Evolutionary conservation across 2,329 filamentous ascomycete species (phyloP).

Genomic region (Tympanopsis confertula): DNA sequence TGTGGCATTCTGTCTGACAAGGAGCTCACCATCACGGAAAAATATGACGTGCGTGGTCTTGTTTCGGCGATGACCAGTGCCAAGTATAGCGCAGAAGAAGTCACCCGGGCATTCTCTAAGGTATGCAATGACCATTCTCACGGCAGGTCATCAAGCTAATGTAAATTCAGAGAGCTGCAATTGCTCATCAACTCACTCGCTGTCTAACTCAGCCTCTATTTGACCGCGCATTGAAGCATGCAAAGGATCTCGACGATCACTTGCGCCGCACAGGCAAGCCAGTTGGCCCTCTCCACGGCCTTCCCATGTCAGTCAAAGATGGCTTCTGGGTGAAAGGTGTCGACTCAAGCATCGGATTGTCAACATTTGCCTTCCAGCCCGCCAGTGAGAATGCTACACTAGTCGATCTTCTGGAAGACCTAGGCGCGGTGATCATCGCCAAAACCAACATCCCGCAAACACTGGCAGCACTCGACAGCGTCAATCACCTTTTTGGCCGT

Average conservation of each 20-base stretch:
- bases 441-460: slow-evolving; percentile 44
- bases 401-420: slow-evolving; percentile 25
- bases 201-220: slow-evolving; percentile 34
- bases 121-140: too few relatives aligned
- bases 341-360: slow-evolving; percentile 9
- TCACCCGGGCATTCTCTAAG: slow-evolving; percentile 28
- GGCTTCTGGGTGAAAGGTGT: slow-evolving; percentile 9
- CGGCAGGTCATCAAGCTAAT: too few relatives aligned
- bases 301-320: slow-evolving; percentile 42
- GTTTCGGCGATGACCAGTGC: neutral
- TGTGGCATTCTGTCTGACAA: neutral
- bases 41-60: neutral
- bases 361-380: slow-evolving; percentile 5
- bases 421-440: slow-evolving; percentile 34
- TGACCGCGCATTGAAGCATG: slow-evolving; percentile 25
- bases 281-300: slow-evolving; percentile 45
- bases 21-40: neutral
- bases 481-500: slow-evolving; percentile 27
- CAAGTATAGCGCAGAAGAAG: slow-evolving; percentile 11
- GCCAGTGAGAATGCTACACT: slow-evolving; percentile 17
- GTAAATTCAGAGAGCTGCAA: too few relatives aligned
- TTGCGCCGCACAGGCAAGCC: slow-evolving; percentile 20
- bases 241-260: slow-evolving; percentile 26
- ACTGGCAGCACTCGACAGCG: slow-evolving; percentile 28
- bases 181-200: too few relatives aligned